Evolutionary conservation across 306 rosid genomes (phyloP).

Genomic region (Rosa lucieae): DNA sequence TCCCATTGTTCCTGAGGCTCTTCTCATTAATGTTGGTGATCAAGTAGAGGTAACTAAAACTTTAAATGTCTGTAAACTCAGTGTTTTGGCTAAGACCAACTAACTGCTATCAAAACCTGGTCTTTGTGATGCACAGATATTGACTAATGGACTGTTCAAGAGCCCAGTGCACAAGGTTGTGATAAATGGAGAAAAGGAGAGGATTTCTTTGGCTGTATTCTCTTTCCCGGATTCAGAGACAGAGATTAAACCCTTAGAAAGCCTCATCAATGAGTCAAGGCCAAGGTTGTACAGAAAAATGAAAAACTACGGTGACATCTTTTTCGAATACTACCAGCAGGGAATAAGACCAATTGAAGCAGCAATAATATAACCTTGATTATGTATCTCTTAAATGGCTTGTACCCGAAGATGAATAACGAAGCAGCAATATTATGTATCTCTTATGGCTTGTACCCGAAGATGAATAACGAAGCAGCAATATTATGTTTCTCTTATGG

Average conservation of each 20-base stretch:
- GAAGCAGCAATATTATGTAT: neutral
- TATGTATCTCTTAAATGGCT: no score
- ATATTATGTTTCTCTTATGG: neutral
- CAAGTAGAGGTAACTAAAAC: neutral
- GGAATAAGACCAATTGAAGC: constrained; percentile 64
- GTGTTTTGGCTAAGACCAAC: neutral
- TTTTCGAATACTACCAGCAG: constrained; percentile 57
- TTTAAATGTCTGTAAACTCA: neutral
- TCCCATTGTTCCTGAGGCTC: neutral
- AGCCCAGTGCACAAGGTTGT: constrained; percentile 72
- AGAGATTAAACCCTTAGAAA: constrained; percentile 54
- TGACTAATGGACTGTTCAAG: constrained; percentile 59
- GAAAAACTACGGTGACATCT: constrained; percentile 39
- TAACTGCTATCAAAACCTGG: neutral
- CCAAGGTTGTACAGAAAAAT: constrained; percentile 49
- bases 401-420: no score
- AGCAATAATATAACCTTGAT: constrained; percentile 31
- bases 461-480: neutral
- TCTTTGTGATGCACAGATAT: constrained; percentile 19
- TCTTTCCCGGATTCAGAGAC: constrained; percentile 39
- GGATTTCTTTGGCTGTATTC: constrained; percentile 59
- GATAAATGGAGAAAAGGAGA: constrained; percentile 49
- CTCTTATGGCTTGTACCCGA: neutral
- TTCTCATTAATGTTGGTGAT: constrained; percentile 3
- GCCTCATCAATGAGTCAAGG: constrained; percentile 43